Evolutionary conservation across 495 filamentous ascomycete species (phyloP).

Genomic region (Penicillium antarcticum): DNA sequence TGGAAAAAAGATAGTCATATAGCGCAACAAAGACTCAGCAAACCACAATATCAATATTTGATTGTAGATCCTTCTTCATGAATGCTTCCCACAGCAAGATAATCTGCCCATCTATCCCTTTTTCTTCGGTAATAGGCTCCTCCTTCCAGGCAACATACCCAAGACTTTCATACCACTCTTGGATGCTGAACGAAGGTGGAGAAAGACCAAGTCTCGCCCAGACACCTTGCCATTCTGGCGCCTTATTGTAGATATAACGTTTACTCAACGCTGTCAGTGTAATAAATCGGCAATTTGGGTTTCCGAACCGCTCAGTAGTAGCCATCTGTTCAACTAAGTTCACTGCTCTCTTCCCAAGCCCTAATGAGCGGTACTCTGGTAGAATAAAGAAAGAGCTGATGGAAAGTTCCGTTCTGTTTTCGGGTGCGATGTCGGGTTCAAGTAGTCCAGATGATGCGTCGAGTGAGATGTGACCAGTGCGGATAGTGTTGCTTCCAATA

Average conservation of each 20-base stretch:
- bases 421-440: conserved; percentile 12
- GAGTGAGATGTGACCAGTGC: conserved; percentile 25
- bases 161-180: conserved; percentile 31
- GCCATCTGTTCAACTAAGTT: conserved; percentile 16
- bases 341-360: conserved; percentile 18
- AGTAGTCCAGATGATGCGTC: conserved; percentile 14
- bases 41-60: no score
- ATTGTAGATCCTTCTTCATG: conserved; percentile 19
- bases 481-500: conserved; percentile 1
- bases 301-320: conserved; percentile 4
- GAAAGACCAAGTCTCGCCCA: conserved; percentile 9
- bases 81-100: conserved; percentile 17
- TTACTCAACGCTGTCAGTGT: conserved; percentile 25
- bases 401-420: conserved; percentile 13
- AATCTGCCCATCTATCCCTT: conserved; percentile 9
- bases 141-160: conserved; percentile 31
- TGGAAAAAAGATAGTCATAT: background rate
- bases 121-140: conserved; percentile 17
- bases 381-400: conserved; percentile 24
- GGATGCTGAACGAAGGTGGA: conserved; percentile 17
- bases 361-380: conserved; percentile 13
- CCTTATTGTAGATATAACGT: conserved; percentile 23
- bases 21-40: no score
- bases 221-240: conserved; percentile 11
- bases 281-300: conserved; percentile 17